Percentiles rank a stretch among this genome's conserved stretches.
Evolutionary conservation across 306 rosid species (phyloP).

Genomic region (cucumber (Cucumis sativus)): DNA sequence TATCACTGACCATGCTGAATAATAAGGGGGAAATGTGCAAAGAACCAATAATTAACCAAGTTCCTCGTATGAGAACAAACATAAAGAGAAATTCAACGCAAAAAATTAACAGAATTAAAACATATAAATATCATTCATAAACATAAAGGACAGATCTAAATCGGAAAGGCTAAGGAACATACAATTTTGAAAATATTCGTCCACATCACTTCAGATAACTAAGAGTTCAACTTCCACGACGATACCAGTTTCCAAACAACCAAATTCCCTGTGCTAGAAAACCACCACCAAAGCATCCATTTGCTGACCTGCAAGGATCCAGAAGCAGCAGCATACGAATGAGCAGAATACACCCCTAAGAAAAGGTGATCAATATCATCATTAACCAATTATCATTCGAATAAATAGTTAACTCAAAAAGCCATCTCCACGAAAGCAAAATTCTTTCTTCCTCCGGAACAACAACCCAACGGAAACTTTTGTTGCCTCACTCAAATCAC

Average conservation of each 20-base stretch:
- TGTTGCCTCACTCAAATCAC: not conserved
- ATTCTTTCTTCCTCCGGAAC: not conserved
- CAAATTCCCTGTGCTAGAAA: conserved; percentile 2
- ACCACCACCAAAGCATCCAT: not conserved
- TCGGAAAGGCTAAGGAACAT: not conserved
- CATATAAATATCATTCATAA: not conserved
- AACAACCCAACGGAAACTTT: not conserved
- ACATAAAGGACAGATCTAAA: not conserved
- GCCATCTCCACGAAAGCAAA: not conserved
- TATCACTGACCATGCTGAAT: not conserved
- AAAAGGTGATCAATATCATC: not conserved
- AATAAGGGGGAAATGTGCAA: not conserved
- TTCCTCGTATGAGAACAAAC: not conserved
- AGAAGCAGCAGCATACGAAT: not conserved
- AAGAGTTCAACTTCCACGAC: not conserved
- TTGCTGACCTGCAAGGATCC: not conserved
- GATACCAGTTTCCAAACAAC: conserved; percentile 4
- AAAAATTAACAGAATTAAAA: not conserved
- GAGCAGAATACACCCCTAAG: not conserved
- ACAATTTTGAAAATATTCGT: conserved; percentile 47
- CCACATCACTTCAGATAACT: conserved; percentile 29
- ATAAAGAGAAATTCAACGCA: not conserved
- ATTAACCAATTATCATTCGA: not conserved
- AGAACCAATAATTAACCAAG: not conserved
- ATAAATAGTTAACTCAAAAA: not conserved